Conservation (phyloP, 2,329 filamentous ascomycete species). For the Parascedosporium putredinis region DNA sequence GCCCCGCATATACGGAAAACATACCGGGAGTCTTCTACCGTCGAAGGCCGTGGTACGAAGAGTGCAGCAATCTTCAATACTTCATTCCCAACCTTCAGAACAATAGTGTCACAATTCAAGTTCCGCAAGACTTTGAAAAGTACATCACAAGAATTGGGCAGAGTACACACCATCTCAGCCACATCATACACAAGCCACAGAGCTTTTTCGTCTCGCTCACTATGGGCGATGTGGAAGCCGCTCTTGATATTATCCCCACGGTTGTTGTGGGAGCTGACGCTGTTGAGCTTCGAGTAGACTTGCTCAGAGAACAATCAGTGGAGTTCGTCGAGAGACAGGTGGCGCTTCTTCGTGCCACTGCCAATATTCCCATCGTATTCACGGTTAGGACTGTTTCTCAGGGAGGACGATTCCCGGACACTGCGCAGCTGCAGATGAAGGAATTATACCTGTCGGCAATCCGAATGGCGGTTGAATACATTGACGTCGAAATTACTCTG, state of each 20-base stretch:
- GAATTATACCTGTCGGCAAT: conserved; percentile 69
- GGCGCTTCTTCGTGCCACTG: conserved; percentile 61
- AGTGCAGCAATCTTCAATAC: conserved; percentile 92
- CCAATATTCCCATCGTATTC: conserved; percentile 77
- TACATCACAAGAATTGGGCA: conserved; percentile 24
- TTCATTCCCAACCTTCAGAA: conserved; percentile 57
- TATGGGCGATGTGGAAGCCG: conserved; percentile 58
- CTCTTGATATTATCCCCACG: conserved; percentile 54
- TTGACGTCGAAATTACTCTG: conserved; percentile 86
- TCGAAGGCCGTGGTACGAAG: conserved; percentile 77
- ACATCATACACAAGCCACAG: conserved; percentile 43
- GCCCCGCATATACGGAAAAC: conserved; percentile 86
- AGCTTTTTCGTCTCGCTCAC: conserved; percentile 94
- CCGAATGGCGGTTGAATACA: conserved; percentile 78
- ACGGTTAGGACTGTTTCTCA: conserved; percentile 79
- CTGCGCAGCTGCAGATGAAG: conserved; percentile 58
- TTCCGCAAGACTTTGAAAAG: conserved; percentile 24
- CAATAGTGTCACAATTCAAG: conserved; percentile 13
- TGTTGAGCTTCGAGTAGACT: conserved; percentile 85
- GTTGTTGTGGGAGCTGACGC: conserved; percentile 82
- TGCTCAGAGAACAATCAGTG: conserved; percentile 63
- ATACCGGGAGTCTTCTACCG: conserved; percentile 86
- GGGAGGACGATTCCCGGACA: conserved; percentile 79
- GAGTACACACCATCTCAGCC: conserved; percentile 29
- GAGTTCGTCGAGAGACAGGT: conserved; percentile 79